These are phyloP conservation scores for Amanita rimosa DNA, from an alignment of 768 basidiomycete species.

Conservation along the genomic window DNA sequence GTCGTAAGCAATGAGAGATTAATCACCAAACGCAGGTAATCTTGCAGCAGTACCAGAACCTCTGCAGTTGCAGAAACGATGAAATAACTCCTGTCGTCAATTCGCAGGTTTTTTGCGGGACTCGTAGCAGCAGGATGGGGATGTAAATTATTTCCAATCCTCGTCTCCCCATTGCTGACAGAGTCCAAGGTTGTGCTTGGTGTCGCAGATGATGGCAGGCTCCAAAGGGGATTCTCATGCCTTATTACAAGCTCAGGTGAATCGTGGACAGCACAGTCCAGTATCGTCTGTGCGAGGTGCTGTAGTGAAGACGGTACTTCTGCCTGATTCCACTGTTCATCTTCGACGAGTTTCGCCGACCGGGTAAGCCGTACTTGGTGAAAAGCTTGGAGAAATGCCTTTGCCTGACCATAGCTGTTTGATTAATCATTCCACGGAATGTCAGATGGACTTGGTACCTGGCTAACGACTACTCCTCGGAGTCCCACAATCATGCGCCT, in stretches of 20 bases:
- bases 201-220: slow-evolving; percentile 6
- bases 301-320: slow-evolving; percentile 65
- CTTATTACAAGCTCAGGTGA: slow-evolving; percentile 51
- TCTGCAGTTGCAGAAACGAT: slow-evolving; percentile 79
- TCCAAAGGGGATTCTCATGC: slow-evolving; percentile 18
- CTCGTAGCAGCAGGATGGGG: background rate
- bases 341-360: slow-evolving; percentile 87
- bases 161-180: background rate
- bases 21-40: slow-evolving; percentile 82
- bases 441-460: slow-evolving; percentile 31
- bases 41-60: slow-evolving; percentile 58
- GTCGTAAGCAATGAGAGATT: slow-evolving; percentile 85
- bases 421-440: slow-evolving; percentile 1
- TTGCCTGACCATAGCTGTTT: slow-evolving; percentile 43
- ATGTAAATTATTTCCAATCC: background rate
- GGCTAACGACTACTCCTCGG: slow-evolving; percentile 74
- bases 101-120: slow-evolving; percentile 47
- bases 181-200: background rate
- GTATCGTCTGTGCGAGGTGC: slow-evolving; percentile 56
- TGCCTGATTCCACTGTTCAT: slow-evolving; percentile 85
- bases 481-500: slow-evolving; percentile 89
- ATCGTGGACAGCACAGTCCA: slow-evolving; percentile 76
- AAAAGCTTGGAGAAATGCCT: slow-evolving; percentile 76
- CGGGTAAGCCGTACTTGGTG: slow-evolving; percentile 71
- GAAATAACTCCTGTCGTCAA: slow-evolving; percentile 82